Conservation (phyloP, 805 yeast genomes). For the Metschnikowia shivogae region DNA sequence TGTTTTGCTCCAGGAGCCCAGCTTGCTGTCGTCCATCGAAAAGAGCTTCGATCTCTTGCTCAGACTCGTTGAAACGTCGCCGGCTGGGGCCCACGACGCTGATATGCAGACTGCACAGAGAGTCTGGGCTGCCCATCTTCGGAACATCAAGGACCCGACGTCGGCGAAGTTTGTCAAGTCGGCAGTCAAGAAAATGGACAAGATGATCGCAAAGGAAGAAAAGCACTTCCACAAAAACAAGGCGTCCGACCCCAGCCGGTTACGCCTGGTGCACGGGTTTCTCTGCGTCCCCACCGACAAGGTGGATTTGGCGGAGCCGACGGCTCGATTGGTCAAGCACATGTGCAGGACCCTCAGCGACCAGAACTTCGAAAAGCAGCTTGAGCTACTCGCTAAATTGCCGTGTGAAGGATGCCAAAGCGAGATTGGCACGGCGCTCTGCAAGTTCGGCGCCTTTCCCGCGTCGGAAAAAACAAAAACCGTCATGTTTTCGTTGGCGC, state of each 20-base stretch:
- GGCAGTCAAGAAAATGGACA: background rate
- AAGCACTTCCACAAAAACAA: background rate
- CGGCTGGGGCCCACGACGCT: background rate
- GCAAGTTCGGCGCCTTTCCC: slow-evolving; percentile 7
- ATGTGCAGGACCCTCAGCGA: slow-evolving; percentile 2
- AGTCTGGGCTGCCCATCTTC: slow-evolving; percentile 15
- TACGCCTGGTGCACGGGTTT: slow-evolving; percentile 8
- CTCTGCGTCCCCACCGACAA: slow-evolving; percentile 7
- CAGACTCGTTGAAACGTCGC: slow-evolving; percentile 11
- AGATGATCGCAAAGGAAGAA: background rate
- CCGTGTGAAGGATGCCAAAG: slow-evolving; percentile 1
- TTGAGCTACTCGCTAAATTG: slow-evolving; percentile 7
- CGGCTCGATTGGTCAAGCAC: slow-evolving; percentile 4
- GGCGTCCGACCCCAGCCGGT: background rate
- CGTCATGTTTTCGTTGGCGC: slow-evolving; percentile 8
- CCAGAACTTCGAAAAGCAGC: slow-evolving; percentile 3
- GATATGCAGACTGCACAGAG: slow-evolving; percentile 6
- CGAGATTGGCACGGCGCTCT: slow-evolving; percentile 1
- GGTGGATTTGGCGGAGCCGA: slow-evolving; percentile 3
- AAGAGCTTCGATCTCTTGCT: slow-evolving; percentile 26
- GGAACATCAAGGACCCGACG: slow-evolving; percentile 17
- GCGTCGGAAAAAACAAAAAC: slow-evolving; percentile 1
- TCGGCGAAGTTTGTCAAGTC: slow-evolving; percentile 5
- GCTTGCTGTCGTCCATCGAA: slow-evolving; percentile 53
- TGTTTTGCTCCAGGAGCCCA: slow-evolving; percentile 47